These are phyloP conservation scores for Pleurotus sapidus DNA, from an alignment of 768 basidiomycete species.

Conservation along the genomic window DNA sequence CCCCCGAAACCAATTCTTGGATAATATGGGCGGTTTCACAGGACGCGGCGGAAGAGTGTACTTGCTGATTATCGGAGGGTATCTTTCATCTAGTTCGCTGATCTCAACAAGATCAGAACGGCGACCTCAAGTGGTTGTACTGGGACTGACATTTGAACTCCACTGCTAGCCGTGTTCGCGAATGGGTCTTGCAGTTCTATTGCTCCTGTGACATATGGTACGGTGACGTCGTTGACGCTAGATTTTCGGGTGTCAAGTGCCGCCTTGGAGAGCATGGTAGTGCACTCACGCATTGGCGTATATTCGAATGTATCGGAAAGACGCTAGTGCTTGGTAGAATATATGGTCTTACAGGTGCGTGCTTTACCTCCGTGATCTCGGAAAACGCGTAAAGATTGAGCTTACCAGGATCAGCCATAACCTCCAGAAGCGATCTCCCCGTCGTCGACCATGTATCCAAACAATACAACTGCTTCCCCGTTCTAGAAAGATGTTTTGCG, in stretches of 20 bases:
- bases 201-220: conserved; percentile 6
- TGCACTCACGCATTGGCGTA: conserved; percentile 5
- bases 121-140: background rate
- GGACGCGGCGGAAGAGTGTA: conserved; percentile 4
- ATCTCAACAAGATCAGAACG: background rate
- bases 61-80: background rate
- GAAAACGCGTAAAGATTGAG: background rate
- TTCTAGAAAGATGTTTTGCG: conserved; percentile 50
- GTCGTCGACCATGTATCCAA: conserved; percentile 51
- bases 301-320: background rate
- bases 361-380: conserved; percentile 4
- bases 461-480: conserved; percentile 55
- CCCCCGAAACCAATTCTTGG: background rate
- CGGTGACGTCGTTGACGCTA: conserved; percentile 5
- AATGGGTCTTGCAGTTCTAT: conserved; percentile 7
- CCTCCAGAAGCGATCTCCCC: conserved; percentile 49
- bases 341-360: background rate
- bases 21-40: background rate
- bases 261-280: background rate
- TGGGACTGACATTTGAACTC: conserved; percentile 2
- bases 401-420: conserved; percentile 38
- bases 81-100: background rate
- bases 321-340: conserved; percentile 1
- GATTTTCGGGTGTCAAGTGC: background rate
- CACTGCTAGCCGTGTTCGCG: background rate